phyloP scores from a whole-genome alignment of 2,329 filamentous ascomycete genomes.

The Nakataea oryzae region DNA sequence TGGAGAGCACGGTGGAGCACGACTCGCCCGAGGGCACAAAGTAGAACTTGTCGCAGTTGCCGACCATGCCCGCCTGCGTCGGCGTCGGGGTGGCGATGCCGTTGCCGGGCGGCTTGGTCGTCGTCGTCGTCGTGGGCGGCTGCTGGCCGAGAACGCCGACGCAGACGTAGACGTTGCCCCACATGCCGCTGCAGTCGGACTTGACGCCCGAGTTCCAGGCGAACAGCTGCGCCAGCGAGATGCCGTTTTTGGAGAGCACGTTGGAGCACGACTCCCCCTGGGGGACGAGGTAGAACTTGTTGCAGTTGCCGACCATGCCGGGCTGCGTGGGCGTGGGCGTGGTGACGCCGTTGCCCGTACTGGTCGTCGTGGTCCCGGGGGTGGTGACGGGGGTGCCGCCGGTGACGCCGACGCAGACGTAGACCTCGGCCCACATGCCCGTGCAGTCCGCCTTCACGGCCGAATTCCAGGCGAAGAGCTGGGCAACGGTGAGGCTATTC shows the following conservation, averaged over 20 bases:
- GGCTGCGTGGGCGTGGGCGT: not conserved
- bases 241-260: not conserved
- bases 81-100: constrained; percentile 1
- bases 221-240: not conserved
- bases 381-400: constrained; percentile 32
- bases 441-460: constrained; percentile 7
- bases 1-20: constrained; percentile 5
- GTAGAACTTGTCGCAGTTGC: constrained; percentile 8
- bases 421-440: constrained; percentile 6
- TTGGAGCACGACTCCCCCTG: not conserved
- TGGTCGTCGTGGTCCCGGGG: constrained; percentile 17
- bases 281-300: not conserved
- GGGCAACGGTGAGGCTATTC: constrained; percentile 5
- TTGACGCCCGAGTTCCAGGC: not conserved
- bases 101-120: not conserved
- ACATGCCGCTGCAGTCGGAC: constrained; percentile 8
- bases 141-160: constrained; percentile 32
- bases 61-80: constrained; percentile 2
- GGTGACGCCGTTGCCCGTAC: not conserved
- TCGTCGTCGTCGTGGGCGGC: constrained; percentile 26
- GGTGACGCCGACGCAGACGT: constrained; percentile 31
- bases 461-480: constrained; percentile 10
- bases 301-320: not conserved
- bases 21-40: constrained; percentile 6
- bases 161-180: constrained; percentile 7